Evolutionary conservation across 164 flowering plant species (phyloP).

Genomic region (Aristolochia fimbriata): DNA sequence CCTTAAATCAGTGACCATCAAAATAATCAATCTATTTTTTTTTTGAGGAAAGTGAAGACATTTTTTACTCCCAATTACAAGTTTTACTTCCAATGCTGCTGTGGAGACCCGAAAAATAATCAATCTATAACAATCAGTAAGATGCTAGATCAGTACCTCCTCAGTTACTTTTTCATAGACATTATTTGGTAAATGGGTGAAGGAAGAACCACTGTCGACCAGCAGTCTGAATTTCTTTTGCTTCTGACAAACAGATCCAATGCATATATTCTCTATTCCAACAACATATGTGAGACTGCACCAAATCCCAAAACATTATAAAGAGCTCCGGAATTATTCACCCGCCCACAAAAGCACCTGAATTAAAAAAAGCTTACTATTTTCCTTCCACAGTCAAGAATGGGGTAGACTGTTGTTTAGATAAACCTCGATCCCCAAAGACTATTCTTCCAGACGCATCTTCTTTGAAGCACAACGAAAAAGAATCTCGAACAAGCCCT

Average conservation of each 20-base stretch:
- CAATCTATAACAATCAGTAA: neutral
- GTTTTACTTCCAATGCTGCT: too few relatives aligned
- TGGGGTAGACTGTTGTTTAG: conserved; percentile 51
- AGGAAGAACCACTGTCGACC: conserved; percentile 86
- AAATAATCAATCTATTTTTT: neutral
- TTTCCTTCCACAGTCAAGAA: conserved; percentile 57
- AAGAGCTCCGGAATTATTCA: neutral
- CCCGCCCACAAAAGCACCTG: neutral
- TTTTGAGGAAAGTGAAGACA: too few relatives aligned
- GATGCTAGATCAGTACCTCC: conserved; percentile 41
- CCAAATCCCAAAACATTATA: conserved; percentile 6
- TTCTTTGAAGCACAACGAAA: conserved; percentile 78
- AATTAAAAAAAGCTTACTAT: conserved; percentile 30
- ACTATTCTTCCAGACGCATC: conserved; percentile 78
- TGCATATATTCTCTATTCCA: conserved; percentile 63
- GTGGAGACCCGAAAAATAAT: too few relatives aligned
- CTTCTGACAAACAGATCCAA: conserved; percentile 53
- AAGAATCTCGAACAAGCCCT: conserved; percentile 62
- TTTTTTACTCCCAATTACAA: too few relatives aligned
- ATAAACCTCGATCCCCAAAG: conserved; percentile 79
- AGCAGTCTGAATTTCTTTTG: conserved; percentile 47
- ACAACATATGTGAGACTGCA: conserved; percentile 61
- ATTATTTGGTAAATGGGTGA: conserved; percentile 65
- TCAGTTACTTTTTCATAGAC: conserved; percentile 39
- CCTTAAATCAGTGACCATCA: neutral